Percentiles rank a stretch among this genome's conserved stretches.
Evolutionary conservation across 768 basidiomycete species (phyloP).

Genomic region (Boletus reticuloceps): DNA sequence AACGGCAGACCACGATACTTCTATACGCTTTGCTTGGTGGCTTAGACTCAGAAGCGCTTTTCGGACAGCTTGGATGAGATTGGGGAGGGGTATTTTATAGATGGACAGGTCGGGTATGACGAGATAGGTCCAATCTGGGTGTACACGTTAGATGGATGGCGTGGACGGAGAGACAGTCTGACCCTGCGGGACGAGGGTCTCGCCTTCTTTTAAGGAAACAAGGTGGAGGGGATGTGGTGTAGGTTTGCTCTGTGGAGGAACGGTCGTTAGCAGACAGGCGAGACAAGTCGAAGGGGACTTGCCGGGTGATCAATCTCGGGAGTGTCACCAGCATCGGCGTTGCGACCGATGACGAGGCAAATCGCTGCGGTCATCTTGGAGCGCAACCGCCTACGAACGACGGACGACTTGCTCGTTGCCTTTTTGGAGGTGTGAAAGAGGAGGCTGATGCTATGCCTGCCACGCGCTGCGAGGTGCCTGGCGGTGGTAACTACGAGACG

Average conservation of each 20-base stretch:
- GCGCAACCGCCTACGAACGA: conserved; percentile 21
- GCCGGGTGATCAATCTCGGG: neutral
- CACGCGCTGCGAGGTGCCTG: neutral
- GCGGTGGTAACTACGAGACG: neutral
- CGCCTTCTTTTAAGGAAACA: neutral
- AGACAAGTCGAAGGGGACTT: neutral
- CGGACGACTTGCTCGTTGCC: conserved; percentile 21
- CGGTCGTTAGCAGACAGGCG: neutral
- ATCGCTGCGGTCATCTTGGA: conserved; percentile 23
- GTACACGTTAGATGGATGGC: neutral
- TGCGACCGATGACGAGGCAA: conserved; percentile 16
- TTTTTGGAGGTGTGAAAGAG: conserved; percentile 26
- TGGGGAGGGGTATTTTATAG: conserved; percentile 25
- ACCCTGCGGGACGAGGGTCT: conserved; percentile 19
- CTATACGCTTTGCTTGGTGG: conserved; percentile 5
- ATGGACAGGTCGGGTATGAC: conserved; percentile 21
- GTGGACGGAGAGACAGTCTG: neutral
- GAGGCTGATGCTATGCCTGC: conserved; percentile 12
- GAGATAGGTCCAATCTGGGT: conserved; percentile 29
- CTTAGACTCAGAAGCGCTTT: conserved; percentile 15
- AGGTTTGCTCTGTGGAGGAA: neutral
- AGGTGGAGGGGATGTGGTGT: conserved; percentile 5
- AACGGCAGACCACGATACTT: conserved; percentile 13
- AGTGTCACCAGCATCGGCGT: conserved; percentile 3
- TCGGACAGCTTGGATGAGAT: conserved; percentile 23